These are phyloP conservation scores for Talaromyces albobiverticillius DNA, from an alignment of 2,329 filamentous ascomycete species.

Conservation along the genomic window DNA sequence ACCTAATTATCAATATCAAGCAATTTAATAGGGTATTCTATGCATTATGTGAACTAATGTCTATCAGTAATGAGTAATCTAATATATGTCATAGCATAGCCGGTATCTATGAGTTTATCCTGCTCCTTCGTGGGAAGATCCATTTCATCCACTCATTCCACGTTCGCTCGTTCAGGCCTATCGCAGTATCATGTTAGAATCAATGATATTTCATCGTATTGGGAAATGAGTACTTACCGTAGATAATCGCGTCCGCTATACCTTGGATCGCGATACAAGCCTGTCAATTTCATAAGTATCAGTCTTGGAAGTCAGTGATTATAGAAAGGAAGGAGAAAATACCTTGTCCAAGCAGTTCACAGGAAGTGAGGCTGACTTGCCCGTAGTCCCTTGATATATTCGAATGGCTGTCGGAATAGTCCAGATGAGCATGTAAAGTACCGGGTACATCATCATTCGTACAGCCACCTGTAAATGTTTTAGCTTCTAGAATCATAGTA, in stretches of 20 bases:
- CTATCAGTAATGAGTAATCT: no score
- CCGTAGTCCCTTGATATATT: slow-evolving; percentile 5
- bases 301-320: background rate
- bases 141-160: slow-evolving; percentile 10
- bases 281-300: background rate
- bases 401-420: slow-evolving; percentile 5
- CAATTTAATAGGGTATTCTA: no score
- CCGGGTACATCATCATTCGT: slow-evolving; percentile 11
- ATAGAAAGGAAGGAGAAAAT: background rate
- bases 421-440: slow-evolving; percentile 9
- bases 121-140: background rate
- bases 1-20: no score
- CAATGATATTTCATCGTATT: background rate
- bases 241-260: background rate
- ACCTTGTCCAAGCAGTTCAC: slow-evolving; percentile 9
- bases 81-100: background rate
- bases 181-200: background rate
- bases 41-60: no score
- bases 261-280: slow-evolving; percentile 8
- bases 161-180: slow-evolving; percentile 6
- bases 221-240: background rate
- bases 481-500: background rate
- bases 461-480: background rate
- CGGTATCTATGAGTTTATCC: background rate
- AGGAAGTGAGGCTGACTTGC: background rate